phyloP scores from a whole-genome alignment of 331 rosid species.

The Acacia pycnantha region DNA sequence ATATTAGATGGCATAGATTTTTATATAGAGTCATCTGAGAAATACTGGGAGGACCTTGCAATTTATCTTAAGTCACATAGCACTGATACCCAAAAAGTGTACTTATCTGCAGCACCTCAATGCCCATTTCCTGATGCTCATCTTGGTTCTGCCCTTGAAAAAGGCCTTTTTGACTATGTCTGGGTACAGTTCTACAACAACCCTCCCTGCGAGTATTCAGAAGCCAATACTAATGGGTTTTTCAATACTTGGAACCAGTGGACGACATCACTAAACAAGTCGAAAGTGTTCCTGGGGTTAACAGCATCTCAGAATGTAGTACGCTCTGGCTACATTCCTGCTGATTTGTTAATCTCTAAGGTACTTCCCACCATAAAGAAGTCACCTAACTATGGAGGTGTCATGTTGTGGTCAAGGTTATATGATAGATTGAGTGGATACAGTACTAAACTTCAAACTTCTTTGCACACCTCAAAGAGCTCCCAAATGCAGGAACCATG shows the following conservation, averaged over 20 bases:
- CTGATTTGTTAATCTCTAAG: constrained; percentile 30
- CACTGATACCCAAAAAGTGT: constrained; percentile 20
- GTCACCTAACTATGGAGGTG: constrained; percentile 55
- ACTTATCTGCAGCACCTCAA: constrained; percentile 54
- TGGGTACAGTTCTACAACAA: constrained; percentile 51
- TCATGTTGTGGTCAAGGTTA: constrained; percentile 53
- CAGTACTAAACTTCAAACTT: constrained; percentile 21
- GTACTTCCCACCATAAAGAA: constrained; percentile 37
- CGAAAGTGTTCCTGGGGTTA: constrained; percentile 44
- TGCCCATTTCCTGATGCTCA: constrained; percentile 48
- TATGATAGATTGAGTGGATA: constrained; percentile 41
- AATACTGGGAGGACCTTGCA: constrained; percentile 38
- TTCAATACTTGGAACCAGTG: constrained; percentile 38
- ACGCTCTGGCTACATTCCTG: constrained; percentile 32
- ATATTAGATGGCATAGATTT: constrained; percentile 54
- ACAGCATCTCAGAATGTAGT: constrained; percentile 34
- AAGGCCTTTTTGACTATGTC: constrained; percentile 42
- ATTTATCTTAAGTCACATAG: constrained; percentile 24
- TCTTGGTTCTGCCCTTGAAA: constrained; percentile 25
- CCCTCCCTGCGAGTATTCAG: constrained; percentile 32
- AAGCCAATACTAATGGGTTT: constrained; percentile 19
- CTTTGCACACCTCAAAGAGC: not conserved
- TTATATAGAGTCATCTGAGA: not conserved
- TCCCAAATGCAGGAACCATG: constrained; percentile 4
- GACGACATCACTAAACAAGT: constrained; percentile 17